Evolutionary conservation across 352 stramenopile species (phyloP).

Genomic region (Phytophthora lateralis): DNA sequence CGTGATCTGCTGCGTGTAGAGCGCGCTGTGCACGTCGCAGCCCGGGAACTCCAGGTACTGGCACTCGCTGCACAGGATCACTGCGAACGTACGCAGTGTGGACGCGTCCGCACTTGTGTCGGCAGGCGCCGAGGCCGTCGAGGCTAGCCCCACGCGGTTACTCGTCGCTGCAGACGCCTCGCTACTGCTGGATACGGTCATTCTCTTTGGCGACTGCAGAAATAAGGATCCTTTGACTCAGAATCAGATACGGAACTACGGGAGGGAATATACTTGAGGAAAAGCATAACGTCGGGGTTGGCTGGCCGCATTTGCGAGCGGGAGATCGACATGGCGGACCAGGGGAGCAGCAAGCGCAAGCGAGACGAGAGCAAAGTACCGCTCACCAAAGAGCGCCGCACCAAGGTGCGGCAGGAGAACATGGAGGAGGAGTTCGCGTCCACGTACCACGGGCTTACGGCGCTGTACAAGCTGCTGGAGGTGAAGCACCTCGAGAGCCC

Average conservation of each 20-base stretch:
- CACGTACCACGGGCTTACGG: conserved; percentile 75
- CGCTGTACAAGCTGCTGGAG: conserved; percentile 87
- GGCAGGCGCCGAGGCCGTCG: background rate
- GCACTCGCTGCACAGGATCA: conserved; percentile 82
- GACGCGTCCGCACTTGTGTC: conserved; percentile 5
- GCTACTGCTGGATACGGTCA: conserved; percentile 58
- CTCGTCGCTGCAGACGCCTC: conserved; percentile 7
- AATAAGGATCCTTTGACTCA: conserved; percentile 18
- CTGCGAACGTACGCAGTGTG: conserved; percentile 70
- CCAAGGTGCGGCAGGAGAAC: conserved; percentile 69
- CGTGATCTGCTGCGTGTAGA: conserved; percentile 77
- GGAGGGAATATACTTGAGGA: background rate
- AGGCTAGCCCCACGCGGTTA: conserved; percentile 3
- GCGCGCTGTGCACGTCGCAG: conserved; percentile 82
- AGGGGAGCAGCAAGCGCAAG: conserved; percentile 62
- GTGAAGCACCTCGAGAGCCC: conserved; percentile 70
- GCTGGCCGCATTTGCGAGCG: conserved; percentile 27
- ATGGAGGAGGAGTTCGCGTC: conserved; percentile 85
- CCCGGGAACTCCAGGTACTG: conserved; percentile 90
- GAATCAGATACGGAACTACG: conserved; percentile 5
- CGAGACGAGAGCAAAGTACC: conserved; percentile 51
- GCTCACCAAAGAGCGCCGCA: conserved; percentile 40
- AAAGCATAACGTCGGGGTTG: conserved; percentile 14
- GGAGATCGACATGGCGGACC: conserved; percentile 28
- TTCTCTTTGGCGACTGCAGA: conserved; percentile 28